Conservation (phyloP, 1,139 yeast genomes). For the Arxiozyma telluris region DNA sequence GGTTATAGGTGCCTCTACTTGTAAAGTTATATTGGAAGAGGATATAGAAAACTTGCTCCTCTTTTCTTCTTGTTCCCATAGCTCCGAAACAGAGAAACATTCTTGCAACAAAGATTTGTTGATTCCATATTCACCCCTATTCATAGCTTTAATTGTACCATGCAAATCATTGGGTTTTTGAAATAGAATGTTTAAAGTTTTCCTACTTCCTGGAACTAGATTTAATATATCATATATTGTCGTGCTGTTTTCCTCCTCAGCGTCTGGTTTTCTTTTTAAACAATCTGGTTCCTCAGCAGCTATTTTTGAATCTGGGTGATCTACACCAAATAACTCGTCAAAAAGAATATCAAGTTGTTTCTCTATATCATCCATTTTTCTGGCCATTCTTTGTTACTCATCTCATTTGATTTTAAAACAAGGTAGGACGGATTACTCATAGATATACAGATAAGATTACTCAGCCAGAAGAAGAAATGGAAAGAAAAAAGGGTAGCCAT, state of each 20-base stretch:
- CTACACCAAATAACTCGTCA: background rate
- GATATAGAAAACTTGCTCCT: slow-evolving; percentile 8
- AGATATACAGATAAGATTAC: background rate
- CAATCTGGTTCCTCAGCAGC: background rate
- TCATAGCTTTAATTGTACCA: too few relatives aligned
- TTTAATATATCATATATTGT: slow-evolving; percentile 20
- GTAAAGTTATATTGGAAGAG: slow-evolving; percentile 10
- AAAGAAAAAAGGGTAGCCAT: background rate
- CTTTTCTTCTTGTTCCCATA: slow-evolving; percentile 21
- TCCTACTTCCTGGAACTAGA: slow-evolving; percentile 18
- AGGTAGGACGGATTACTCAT: background rate
- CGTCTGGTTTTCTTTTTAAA: background rate
- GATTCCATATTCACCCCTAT: background rate
- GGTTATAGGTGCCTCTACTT: slow-evolving; percentile 18
- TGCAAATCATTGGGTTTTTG: background rate
- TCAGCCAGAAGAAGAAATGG: background rate
- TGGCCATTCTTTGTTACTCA: background rate
- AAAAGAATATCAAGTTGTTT: background rate
- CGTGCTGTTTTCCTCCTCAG: background rate
- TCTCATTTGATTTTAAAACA: background rate
- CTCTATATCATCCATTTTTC: background rate
- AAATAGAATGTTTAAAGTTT: slow-evolving; percentile 16
- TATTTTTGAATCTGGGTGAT: background rate
- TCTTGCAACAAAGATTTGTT: background rate
- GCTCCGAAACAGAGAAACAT: slow-evolving; percentile 3